Evolutionary conservation across 345 rosid species (phyloP).

Genomic region (Syzygium aromaticum): DNA sequence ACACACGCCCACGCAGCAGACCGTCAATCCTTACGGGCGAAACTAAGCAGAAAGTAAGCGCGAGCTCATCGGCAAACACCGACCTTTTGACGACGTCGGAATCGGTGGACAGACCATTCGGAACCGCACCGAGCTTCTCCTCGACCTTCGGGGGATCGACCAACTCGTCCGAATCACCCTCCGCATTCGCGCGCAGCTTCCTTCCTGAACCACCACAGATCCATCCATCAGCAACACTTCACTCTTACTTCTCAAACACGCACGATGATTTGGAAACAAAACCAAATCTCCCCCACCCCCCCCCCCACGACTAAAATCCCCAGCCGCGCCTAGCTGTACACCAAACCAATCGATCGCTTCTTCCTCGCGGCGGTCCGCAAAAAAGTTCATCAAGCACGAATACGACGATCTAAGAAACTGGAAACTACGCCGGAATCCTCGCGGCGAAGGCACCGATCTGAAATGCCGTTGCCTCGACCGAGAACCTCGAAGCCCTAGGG

Average conservation of each 20-base stretch:
- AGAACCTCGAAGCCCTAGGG: not conserved
- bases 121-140: slow-evolving; percentile 89
- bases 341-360: not conserved
- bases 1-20: not conserved
- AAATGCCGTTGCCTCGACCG: not conserved
- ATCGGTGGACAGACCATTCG: slow-evolving; percentile 84
- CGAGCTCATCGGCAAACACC: not conserved
- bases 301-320: not conserved
- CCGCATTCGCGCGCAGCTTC: slow-evolving; percentile 78
- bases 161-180: slow-evolving; percentile 42
- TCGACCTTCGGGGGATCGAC: slow-evolving; percentile 91
- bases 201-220: slow-evolving; percentile 30
- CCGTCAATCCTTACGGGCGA: not conserved
- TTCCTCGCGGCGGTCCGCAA: not conserved
- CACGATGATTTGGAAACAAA: not conserved
- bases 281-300: not conserved
- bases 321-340: not conserved
- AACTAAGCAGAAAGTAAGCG: not conserved
- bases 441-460: not conserved
- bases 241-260: not conserved
- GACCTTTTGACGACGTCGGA: slow-evolving; percentile 91
- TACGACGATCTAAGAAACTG: not conserved
- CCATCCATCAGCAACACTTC: not conserved
- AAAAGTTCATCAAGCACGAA: not conserved
- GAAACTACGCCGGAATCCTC: not conserved